These are phyloP conservation scores for Sporisorium reilianum DNA, from an alignment of 1,284 basidiomycete species.

Conservation along the genomic window DNA sequence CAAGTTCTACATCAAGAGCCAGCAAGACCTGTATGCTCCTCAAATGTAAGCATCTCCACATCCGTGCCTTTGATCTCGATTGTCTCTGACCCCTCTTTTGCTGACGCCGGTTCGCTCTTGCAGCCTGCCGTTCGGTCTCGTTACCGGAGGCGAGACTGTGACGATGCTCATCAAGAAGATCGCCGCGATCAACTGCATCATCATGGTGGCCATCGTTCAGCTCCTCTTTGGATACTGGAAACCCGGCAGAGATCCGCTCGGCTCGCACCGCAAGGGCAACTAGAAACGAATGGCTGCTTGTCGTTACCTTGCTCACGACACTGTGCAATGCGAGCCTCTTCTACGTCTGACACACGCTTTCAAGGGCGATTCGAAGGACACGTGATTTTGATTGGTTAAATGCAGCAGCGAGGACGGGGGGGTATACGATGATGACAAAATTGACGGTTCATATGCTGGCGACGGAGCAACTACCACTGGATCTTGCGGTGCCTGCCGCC, in stretches of 20 bases:
- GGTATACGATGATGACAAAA: conserved; percentile 19
- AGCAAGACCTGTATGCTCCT: conserved; percentile 62
- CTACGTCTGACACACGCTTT: not conserved
- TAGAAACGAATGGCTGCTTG: conserved; percentile 1
- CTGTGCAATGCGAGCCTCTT: conserved; percentile 3
- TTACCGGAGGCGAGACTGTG: conserved; percentile 42
- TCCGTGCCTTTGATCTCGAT: not conserved
- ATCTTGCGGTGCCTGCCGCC: conserved; percentile 49
- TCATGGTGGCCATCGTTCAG: conserved; percentile 48
- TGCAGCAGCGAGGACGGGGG: not conserved
- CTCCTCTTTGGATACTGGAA: conserved; percentile 53
- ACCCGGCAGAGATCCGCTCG: conserved; percentile 44
- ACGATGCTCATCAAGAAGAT: conserved; percentile 54
- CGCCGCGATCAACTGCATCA: conserved; percentile 53
- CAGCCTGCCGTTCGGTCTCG: conserved; percentile 54
- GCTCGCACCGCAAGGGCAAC: conserved; percentile 37
- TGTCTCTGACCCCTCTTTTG: not conserved
- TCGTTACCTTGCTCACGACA: not conserved
- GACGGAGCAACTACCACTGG: conserved; percentile 50
- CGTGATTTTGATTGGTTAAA: not conserved
- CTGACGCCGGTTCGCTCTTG: not conserved
- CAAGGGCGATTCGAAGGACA: not conserved
- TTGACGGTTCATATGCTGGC: no score
- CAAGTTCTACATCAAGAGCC: conserved; percentile 65
- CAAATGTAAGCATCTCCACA: conserved; percentile 42